phyloP scores from a whole-genome alignment of 208 protist species.

The Crithidia bombi region DNA sequence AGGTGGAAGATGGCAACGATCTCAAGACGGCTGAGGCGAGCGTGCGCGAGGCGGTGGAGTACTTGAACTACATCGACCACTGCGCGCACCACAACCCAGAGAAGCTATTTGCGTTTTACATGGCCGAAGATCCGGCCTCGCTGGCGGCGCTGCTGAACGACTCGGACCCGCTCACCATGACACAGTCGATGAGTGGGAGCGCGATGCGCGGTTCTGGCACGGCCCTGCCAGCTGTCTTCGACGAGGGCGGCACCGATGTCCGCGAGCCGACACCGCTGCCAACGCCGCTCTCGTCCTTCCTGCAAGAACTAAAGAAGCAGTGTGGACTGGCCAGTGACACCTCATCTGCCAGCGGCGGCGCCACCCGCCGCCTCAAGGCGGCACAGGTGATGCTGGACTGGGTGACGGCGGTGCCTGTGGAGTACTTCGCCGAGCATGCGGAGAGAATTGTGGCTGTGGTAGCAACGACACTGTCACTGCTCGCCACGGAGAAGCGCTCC shows the following conservation, averaged over 20 bases:
- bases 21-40: conserved; percentile 68
- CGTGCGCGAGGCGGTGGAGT: conserved; percentile 71
- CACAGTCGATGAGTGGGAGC: conserved; percentile 15
- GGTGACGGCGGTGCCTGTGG: conserved; percentile 39
- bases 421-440: conserved; percentile 38
- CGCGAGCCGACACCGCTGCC: conserved; percentile 31
- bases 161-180: conserved; percentile 25
- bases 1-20: conserved; percentile 91
- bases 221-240: background rate
- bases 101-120: conserved; percentile 80
- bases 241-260: conserved; percentile 9
- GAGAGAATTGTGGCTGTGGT: conserved; percentile 30
- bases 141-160: conserved; percentile 56
- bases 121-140: conserved; percentile 79
- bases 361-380: conserved; percentile 48
- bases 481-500: conserved; percentile 74
- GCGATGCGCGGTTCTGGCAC: conserved; percentile 14
- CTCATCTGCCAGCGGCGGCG: conserved; percentile 18
- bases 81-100: conserved; percentile 48
- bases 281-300: conserved; percentile 30
- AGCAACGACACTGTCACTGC: conserved; percentile 41
- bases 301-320: conserved; percentile 34
- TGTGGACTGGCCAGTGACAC: conserved; percentile 23
- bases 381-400: conserved; percentile 65
- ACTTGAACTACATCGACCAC: conserved; percentile 77